Evolutionary conservation across 2,329 filamentous ascomycete genomes (phyloP), one percentile per base, ranked within the genome.

Genomic region (Davidsoniella virescens): DNA sequence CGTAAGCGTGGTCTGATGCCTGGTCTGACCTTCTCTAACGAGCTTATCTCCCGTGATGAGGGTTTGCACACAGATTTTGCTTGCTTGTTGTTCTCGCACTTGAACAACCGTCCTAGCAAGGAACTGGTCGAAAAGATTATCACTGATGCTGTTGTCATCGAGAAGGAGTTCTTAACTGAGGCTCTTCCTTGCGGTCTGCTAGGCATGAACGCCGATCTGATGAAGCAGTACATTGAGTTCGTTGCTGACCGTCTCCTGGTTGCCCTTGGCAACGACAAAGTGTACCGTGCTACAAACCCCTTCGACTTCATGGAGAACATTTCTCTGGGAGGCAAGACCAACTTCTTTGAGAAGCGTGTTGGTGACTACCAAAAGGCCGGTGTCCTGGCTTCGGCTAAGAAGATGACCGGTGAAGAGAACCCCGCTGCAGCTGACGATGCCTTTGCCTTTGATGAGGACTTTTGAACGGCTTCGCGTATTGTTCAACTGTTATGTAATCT

Each of bases 281-380:
- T 84, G 61, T 98, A 94, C 79, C 85, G 92, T 64, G 73, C 83
- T 23, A 78, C 82, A 65, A 98, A 98, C 72, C 92, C 92, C 64
- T 98, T 98, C 66, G 92, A 98, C 75, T 98, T 98, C 69, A 98
- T 98, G 92, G 92, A 98, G 77, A 95, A 94, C 71, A 98, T 98
- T 68, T 96, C 92, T 18, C 78, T 98, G 9, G 86, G 87, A 48
- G 92, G 92, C 69, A 98, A 98, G 84, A 98, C 92, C 66, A 98
- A 98, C 80, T 98, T 98, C 79, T 98, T 98, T 66, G 92, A 98
- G 83, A 98, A 98, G 84, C 87, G 92, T 60, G 92, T 98, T 52
- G 92, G 83, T 65, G 92, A 98, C 63, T 98, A 98, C 78, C 92
- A 98, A 71, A 98, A 98, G 78, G 88, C 92, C 37, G 92, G 92